Conservation (phyloP, 805 yeast genomes). For the Saturnispora besseyi region DNA sequence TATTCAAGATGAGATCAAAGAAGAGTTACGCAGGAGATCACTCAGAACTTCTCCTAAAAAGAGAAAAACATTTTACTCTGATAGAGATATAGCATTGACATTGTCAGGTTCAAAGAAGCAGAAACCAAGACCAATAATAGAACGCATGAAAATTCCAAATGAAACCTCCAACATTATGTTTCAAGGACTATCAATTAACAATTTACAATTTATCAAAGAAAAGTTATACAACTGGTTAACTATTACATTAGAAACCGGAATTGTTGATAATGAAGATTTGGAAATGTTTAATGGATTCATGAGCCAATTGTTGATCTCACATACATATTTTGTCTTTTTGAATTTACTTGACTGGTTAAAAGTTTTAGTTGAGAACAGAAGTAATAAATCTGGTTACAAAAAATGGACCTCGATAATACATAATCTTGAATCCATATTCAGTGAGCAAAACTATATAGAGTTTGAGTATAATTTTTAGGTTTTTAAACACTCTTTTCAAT, state of each 20-base stretch:
- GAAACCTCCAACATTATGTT: slow-evolving; percentile 12
- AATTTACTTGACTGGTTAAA: slow-evolving; percentile 15
- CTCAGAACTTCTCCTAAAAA: slow-evolving; percentile 19
- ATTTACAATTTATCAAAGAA: slow-evolving; percentile 11
- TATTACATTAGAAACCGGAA: slow-evolving; percentile 14
- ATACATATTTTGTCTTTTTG: slow-evolving; percentile 16
- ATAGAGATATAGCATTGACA: slow-evolving; percentile 14
- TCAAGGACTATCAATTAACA: slow-evolving; percentile 18
- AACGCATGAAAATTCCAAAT: background rate
- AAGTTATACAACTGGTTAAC: slow-evolving; percentile 21
- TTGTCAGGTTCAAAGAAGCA: slow-evolving; percentile 13
- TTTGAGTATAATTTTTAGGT: slow-evolving; percentile 12
- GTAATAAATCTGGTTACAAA: slow-evolving; percentile 7
- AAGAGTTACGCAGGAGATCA: slow-evolving; percentile 40
- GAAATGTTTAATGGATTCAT: slow-evolving; percentile 23
- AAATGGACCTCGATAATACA: slow-evolving; percentile 18
- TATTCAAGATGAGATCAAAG: slow-evolving; percentile 51
- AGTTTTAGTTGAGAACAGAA: slow-evolving; percentile 8
- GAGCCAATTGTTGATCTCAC: slow-evolving; percentile 18
- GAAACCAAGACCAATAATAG: background rate
- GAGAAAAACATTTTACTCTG: slow-evolving; percentile 2
- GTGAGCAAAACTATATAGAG: slow-evolving; percentile 6
- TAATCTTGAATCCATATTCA: slow-evolving; percentile 13
- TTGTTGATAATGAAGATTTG: slow-evolving; percentile 22
- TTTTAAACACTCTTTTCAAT: slow-evolving; percentile 34